phyloP scores from a whole-genome alignment of 257 asterid genomes.

The Nemophila menziesii region DNA sequence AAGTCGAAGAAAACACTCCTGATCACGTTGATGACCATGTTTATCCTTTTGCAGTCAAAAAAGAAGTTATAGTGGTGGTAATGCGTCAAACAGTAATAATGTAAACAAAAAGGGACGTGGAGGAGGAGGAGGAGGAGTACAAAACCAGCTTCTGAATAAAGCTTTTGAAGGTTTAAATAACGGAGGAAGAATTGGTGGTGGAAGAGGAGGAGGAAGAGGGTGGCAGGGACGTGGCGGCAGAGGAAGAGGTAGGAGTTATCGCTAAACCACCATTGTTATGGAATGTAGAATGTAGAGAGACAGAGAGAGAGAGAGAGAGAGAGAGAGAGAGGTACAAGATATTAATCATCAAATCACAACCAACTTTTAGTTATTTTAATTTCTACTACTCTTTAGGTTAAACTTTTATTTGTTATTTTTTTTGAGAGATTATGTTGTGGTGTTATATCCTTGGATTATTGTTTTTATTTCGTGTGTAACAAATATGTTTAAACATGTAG shows the following conservation, averaged over 20 bases:
- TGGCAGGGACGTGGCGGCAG: conserved; percentile 34
- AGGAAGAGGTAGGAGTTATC: conserved; percentile 50
- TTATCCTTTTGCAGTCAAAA: conserved; percentile 41
- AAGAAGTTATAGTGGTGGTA: conserved; percentile 28
- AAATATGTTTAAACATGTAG: too few species aligned
- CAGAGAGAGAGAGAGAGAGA: too few species aligned
- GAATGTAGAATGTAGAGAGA: background rate
- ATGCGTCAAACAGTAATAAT: conserved; percentile 33
- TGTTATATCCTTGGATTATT: too few species aligned
- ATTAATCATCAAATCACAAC: too few species aligned
- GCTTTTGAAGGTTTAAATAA: conserved; percentile 59
- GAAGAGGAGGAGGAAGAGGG: conserved; percentile 35
- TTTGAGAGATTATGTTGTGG: background rate
- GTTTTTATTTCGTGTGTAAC: too few species aligned
- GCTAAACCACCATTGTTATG: conserved; percentile 11
- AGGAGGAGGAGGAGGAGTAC: conserved; percentile 47
- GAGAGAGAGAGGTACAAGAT: too few species aligned
- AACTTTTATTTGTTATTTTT: too few species aligned
- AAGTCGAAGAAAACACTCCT: background rate
- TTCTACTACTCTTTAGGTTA: too few species aligned
- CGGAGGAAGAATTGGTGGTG: conserved; percentile 26
- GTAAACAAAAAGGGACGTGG: conserved; percentile 62
- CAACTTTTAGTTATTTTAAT: background rate
- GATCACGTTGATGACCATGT: background rate
- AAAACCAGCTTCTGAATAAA: conserved; percentile 57